Evolutionary conservation across 129 eudicot species (phyloP), one percentile per base, ranked within the genome.

Genomic region (carrot (Daucus carota)): DNA sequence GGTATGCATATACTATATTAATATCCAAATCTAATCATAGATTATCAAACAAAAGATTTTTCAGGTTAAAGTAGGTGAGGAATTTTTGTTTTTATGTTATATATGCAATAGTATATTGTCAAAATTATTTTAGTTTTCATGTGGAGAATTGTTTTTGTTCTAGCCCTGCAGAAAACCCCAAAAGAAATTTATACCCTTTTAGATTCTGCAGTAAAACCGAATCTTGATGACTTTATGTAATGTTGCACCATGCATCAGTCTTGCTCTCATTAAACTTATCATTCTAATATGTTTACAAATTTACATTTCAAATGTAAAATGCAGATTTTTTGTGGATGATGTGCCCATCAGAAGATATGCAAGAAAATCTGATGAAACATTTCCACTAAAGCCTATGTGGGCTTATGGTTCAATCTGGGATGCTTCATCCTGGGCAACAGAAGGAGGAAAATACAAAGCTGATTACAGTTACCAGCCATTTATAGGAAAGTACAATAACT

Each of bases 381-480:
- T 92, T 66, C 96, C 98, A 5, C 13, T 68, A 45, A 88, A 93
- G 85, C 93, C 96, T 17, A 86, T 92, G 96, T 88, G 81, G 65
- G 74, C 84, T 31, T 92, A 92, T 48, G 98, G 96, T 28, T 92
- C 98, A 8, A 92, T 92, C 29, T 92, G 98, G 98, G 98, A 92
- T 78, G 98, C 98, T 50, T 92, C 98, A 14, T 83, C 92, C 11
- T 92, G 98, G 98, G 98, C 98, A 24, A 92, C 98, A 0, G 96
- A 92, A 76, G 81, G 88, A 18, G 98, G 98, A 17, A 86, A 77
- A 84, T 90, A 90, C 80, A 92, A 88, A 81, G 98, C 92, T 0
- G 87, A 92, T 60, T 92, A 92, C 43, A 68, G 63, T 6, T 86
- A 92, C 70, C 90, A 92, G 76, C 98, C 98, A 0, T 92, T 92